These are phyloP conservation scores for Xylariaceae sp. DNA, from an alignment of 2,329 filamentous ascomycete genomes.

Conservation along the genomic window DNA sequence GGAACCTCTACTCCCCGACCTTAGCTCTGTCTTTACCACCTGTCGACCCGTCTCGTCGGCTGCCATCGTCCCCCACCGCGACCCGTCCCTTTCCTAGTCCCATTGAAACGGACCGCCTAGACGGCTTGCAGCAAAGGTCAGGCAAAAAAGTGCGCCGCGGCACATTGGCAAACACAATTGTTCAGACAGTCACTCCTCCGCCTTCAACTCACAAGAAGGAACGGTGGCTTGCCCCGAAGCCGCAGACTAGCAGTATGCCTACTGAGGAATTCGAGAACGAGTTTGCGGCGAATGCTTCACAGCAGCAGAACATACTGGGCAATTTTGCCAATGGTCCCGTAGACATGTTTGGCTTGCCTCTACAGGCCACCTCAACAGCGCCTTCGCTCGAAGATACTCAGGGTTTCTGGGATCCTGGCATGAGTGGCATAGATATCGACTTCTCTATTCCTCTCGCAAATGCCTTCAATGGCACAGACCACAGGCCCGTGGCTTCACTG, in stretches of 20 bases:
- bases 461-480: conserved; percentile 40
- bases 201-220: conserved; percentile 51
- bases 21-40: conserved; percentile 51
- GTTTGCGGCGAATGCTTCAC: conserved; percentile 45
- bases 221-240: conserved; percentile 50
- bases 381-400: conserved; percentile 41
- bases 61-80: conserved; percentile 53
- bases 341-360: conserved; percentile 56
- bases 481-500: conserved; percentile 47
- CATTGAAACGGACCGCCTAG: conserved; percentile 30
- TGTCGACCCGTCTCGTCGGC: conserved; percentile 53
- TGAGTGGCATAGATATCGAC: conserved; percentile 56
- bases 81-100: conserved; percentile 32
- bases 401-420: conserved; percentile 54
- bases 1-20: conserved; percentile 54
- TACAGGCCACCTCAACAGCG: conserved; percentile 51
- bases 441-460: conserved; percentile 43
- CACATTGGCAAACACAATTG: conserved; percentile 36
- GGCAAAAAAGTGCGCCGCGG: conserved; percentile 44
- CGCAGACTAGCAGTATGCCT: conserved; percentile 47
- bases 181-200: conserved; percentile 56
- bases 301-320: conserved; percentile 42
- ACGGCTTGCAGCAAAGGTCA: conserved; percentile 30
- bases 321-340: conserved; percentile 42
- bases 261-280: conserved; percentile 52